phyloP scores from a whole-genome alignment of 108 stramenopile species.

The Nitzschia sp. region DNA sequence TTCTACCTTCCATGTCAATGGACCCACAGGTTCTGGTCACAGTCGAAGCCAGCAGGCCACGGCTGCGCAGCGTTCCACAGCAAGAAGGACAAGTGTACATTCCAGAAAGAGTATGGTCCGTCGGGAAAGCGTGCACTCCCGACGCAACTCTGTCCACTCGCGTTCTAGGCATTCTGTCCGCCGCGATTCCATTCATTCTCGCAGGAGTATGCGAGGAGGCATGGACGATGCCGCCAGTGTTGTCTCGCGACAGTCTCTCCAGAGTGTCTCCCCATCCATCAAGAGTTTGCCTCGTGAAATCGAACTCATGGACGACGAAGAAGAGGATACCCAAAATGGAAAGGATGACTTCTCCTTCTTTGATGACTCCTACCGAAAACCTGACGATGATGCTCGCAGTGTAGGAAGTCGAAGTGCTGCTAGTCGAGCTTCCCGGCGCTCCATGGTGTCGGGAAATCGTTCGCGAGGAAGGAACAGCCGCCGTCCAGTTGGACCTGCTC shows the following conservation, averaged over 20 bases:
- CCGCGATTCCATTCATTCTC: conserved; percentile 35
- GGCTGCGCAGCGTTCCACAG: neutral
- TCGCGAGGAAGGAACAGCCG: conserved; percentile 25
- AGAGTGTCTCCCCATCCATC: conserved; percentile 38
- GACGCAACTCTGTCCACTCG: conserved; percentile 27
- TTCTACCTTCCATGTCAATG: conserved; percentile 29
- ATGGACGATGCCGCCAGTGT: conserved; percentile 35
- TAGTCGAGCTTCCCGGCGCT: conserved; percentile 28
- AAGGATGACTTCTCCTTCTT: conserved; percentile 38
- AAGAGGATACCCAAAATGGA: conserved; percentile 35
- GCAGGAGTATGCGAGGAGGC: conserved; percentile 39
- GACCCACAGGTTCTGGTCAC: neutral
- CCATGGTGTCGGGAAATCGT: conserved; percentile 31
- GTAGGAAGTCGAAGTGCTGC: conserved; percentile 38
- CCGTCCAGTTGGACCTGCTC: conserved; percentile 1
- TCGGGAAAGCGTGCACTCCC: conserved; percentile 22
- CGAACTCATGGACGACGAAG: conserved; percentile 53
- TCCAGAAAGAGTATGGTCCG: conserved; percentile 24
- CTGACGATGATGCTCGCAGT: conserved; percentile 31
- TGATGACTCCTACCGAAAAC: conserved; percentile 34
- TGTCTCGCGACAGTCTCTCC: conserved; percentile 36
- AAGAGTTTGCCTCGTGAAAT: conserved; percentile 57
- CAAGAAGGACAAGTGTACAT: conserved; percentile 18
- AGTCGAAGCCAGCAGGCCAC: conserved; percentile 1
- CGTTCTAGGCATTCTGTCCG: conserved; percentile 28